phyloP scores from a whole-genome alignment of 2,329 filamentous ascomycete species.

The Colletotrichum eremochloae region DNA sequence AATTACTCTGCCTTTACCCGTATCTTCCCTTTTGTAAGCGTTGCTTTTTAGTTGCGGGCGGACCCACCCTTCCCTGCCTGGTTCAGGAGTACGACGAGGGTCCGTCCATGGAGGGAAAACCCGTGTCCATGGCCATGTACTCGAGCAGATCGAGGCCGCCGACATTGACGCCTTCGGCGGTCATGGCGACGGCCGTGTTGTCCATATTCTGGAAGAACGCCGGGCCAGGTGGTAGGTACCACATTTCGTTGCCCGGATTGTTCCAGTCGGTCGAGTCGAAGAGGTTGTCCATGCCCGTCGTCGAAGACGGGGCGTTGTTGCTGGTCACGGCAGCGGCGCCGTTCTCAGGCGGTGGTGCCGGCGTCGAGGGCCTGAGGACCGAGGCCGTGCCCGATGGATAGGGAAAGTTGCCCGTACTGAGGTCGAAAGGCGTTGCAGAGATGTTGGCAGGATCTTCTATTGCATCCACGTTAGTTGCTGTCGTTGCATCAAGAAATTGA shows the following conservation, averaged over 20 bases:
- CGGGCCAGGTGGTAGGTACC: slow-evolving; percentile 74
- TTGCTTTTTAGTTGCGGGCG: background rate
- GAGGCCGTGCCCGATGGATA: slow-evolving; percentile 63
- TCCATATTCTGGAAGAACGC: slow-evolving; percentile 76
- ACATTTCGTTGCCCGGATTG: slow-evolving; percentile 71
- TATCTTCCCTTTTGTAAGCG: background rate
- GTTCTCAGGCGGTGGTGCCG: slow-evolving; percentile 57
- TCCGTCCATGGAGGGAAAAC: slow-evolving; percentile 52
- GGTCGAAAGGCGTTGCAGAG: slow-evolving; percentile 74
- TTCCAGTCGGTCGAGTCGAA: slow-evolving; percentile 67
- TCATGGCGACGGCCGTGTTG: slow-evolving; percentile 73
- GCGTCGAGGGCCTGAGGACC: slow-evolving; percentile 64
- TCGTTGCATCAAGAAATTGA: background rate
- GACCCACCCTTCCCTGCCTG: slow-evolving; percentile 4
- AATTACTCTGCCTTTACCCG: background rate
- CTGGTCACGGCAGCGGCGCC: slow-evolving; percentile 48
- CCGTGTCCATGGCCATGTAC: slow-evolving; percentile 74
- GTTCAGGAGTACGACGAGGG: slow-evolving; percentile 37
- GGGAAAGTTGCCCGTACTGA: slow-evolving; percentile 67
- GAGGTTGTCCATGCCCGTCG: slow-evolving; percentile 51
- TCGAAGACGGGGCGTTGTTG: slow-evolving; percentile 25
- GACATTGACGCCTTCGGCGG: slow-evolving; percentile 75
- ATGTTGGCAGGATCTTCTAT: slow-evolving; percentile 57
- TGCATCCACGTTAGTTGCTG: slow-evolving; percentile 40
- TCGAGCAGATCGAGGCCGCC: slow-evolving; percentile 76